phyloP scores from a whole-genome alignment of 108 stramenopile species.

The Cyclotella kingstonii region DNA sequence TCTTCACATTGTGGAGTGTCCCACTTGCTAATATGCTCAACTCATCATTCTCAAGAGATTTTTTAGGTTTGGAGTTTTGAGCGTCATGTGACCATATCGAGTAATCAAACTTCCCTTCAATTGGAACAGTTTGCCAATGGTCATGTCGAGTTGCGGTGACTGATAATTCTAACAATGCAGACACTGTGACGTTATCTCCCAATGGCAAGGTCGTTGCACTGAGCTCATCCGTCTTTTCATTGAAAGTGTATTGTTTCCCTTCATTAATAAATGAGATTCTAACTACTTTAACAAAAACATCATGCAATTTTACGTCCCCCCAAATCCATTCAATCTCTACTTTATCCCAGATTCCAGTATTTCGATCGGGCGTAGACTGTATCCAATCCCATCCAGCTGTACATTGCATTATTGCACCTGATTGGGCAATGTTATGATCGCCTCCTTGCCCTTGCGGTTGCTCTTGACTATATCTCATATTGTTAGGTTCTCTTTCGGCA shows the following conservation, averaged over 20 bases:
- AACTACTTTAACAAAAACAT: constrained; percentile 21
- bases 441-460: constrained; percentile 50
- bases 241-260: neutral
- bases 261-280: neutral
- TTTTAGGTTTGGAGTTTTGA: neutral
- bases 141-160: constrained; percentile 20
- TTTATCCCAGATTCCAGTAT: constrained; percentile 47
- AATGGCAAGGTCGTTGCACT: constrained; percentile 11
- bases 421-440: constrained; percentile 48
- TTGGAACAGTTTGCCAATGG: neutral
- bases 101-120: constrained; percentile 15
- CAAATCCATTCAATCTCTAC: constrained; percentile 27
- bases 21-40: constrained; percentile 17
- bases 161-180: constrained; percentile 22
- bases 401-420: constrained; percentile 51
- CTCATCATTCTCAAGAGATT: neutral
- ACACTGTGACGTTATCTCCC: constrained; percentile 28
- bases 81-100: neutral
- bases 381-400: constrained; percentile 63
- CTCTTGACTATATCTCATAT: too few relatives aligned
- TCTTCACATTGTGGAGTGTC: constrained; percentile 19
- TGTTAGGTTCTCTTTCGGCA: too few relatives aligned
- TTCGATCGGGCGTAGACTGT: constrained; percentile 46
- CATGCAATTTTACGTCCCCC: constrained; percentile 28
- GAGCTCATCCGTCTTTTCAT: neutral